Base-by-base conservation (phyloP, 2,329 filamentous ascomycete genomes). In the Peltaster fructicola region DNA sequence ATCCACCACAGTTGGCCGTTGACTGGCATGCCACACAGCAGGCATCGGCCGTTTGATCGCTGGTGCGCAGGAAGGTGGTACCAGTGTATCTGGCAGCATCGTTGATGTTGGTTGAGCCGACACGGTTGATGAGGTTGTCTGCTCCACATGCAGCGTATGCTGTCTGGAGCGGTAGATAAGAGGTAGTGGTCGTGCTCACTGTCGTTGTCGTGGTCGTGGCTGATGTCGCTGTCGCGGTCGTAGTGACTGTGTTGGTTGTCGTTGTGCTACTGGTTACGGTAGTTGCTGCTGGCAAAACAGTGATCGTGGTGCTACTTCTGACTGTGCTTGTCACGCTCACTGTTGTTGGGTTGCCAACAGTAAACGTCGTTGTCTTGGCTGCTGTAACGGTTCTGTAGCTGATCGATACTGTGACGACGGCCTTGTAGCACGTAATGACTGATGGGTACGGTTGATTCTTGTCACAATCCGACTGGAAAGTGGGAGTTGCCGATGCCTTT, bases 211-310 rank as follows among this genome's bases (percentile, higher is more conserved):
- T 27, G 20, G 9, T 44, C 30, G 8, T 43, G 38, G 5, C 39
- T 27, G 22, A 22, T 34, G 30, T 50, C 43, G 22, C 27, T 33
- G 12, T 36, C 34, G 9, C 40, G 37, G 14, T 48, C 45, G 2
- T 44, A 48, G 34, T 52, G n/a, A n/a, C n/a, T n/a, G n/a, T n/a
- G n/a, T n/a, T n/a, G n/a, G n/a, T n/a, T 46, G 23, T 51, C 19
- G n/a, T 49, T 34, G 27, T 45, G 50, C 12, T 29, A 14, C 8
- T 22, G 1, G 53, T 73, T 6, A n/a, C 15, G n/a, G n/a, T n/a
- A n/a, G n/a, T n/a, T n/a, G n/a, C n/a, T 10, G 23, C 14, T 17
- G 14, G 14, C 7, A 17, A 17, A 14, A 25, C 19, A 8, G 23
- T 25, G 7, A 17, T 25, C 9, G 23, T 19, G 6, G 14, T 10